These are phyloP conservation scores for Sarocladium strictum DNA, from an alignment of 2,329 filamentous ascomycete genomes.

Conservation along the genomic window DNA sequence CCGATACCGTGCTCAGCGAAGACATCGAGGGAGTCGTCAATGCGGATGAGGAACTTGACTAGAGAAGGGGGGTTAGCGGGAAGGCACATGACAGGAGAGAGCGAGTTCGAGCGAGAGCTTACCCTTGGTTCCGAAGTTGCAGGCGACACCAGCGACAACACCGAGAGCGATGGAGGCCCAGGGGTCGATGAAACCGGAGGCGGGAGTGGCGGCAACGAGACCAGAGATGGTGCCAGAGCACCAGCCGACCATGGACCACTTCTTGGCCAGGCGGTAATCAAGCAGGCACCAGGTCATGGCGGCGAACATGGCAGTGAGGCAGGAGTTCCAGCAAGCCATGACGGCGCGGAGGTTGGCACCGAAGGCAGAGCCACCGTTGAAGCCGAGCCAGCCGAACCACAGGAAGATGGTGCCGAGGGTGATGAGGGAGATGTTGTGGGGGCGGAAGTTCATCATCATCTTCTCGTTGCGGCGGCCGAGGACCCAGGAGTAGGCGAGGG, in stretches of 20 bases:
- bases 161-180: conserved; percentile 65
- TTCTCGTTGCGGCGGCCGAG: conserved; percentile 95
- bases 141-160: conserved; percentile 57
- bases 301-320: conserved; percentile 85
- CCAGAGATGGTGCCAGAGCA: conserved; percentile 67
- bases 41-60: conserved; percentile 57
- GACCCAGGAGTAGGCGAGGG: conserved; percentile 91
- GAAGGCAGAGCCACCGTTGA: conserved; percentile 95
- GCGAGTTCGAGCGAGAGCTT: conserved; percentile 12
- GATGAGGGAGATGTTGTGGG: conserved; percentile 97
- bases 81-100: not conserved
- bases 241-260: conserved; percentile 81
- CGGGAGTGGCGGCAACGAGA: conserved; percentile 64
- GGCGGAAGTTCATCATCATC: conserved; percentile 99
- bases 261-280: conserved; percentile 88
- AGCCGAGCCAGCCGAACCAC: conserved; percentile 98
- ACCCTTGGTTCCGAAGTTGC: conserved; percentile 63
- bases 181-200: conserved; percentile 61
- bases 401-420: conserved; percentile 91
- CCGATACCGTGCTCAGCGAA: conserved; percentile 67
- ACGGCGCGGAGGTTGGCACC: conserved; percentile 89
- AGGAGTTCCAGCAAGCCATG: conserved; percentile 98
- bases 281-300: conserved; percentile 92
- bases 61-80: conserved; percentile 12
- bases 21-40: conserved; percentile 67